A percentile compares a stretch with the other conserved stretches of the same genome.
Conservation (phyloP, 2,329 filamentous ascomycete species). For the Hymenoscyphus fructigenus region DNA sequence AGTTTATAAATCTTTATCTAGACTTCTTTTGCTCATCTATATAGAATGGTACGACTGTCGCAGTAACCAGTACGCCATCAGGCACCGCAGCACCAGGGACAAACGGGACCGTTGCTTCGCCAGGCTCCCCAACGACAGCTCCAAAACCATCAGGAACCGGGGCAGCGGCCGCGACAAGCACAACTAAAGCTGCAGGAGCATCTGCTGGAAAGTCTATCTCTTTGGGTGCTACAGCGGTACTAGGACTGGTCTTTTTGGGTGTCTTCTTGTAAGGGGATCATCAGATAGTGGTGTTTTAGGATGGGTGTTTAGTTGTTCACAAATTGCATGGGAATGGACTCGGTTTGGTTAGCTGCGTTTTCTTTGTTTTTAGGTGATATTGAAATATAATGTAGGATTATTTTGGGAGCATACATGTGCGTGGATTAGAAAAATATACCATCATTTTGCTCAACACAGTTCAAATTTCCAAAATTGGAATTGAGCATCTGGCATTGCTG, state of each 20-base stretch:
- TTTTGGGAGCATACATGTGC: background rate
- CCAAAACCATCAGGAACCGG: background rate
- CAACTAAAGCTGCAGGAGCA: background rate
- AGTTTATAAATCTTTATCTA: background rate
- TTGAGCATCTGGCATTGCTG: background rate
- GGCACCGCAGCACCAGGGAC: background rate
- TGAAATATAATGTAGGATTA: background rate
- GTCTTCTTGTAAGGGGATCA: background rate
- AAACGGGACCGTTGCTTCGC: background rate
- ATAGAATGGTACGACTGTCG: background rate
- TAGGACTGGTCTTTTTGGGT: slow-evolving; percentile 5
- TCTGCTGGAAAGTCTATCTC: slow-evolving; percentile 9
- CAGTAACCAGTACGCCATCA: background rate
- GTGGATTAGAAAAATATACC: background rate
- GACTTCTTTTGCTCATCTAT: background rate
- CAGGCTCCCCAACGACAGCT: background rate
- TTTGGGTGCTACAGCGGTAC: background rate
- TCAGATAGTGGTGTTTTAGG: background rate
- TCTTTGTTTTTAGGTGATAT: background rate
- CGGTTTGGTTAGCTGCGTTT: background rate
- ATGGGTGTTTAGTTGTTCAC: background rate
- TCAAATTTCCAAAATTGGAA: background rate
- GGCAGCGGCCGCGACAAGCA: background rate
- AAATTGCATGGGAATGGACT: background rate
- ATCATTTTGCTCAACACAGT: background rate